Evolutionary conservation across 306 rosid species (phyloP).

Genomic region (Rosa lucieae): DNA sequence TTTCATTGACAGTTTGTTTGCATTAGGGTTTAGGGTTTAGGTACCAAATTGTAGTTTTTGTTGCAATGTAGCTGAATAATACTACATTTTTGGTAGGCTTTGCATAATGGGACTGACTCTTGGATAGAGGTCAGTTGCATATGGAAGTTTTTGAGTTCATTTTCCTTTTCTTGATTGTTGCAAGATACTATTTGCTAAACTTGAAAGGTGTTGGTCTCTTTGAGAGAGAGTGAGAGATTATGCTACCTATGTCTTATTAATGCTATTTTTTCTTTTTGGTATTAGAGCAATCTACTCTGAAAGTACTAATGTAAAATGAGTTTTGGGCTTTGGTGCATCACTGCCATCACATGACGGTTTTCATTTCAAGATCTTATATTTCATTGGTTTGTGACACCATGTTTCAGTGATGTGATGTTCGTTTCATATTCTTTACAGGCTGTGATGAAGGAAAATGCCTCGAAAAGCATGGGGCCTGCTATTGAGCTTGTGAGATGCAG

Average conservation of each 20-base stretch:
- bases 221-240: too few species aligned
- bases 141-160: too few species aligned
- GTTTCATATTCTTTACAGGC: constrained; percentile 42
- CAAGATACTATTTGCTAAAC: neutral
- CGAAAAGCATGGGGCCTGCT: constrained; percentile 34
- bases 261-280: too few species aligned
- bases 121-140: too few species aligned
- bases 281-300: too few species aligned
- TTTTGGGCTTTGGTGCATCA: neutral
- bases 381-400: neutral
- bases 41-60: neutral
- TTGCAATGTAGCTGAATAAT: neutral
- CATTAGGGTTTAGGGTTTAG: too few species aligned
- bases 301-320: neutral
- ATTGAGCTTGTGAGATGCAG: constrained; percentile 88
- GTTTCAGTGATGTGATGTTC: neutral
- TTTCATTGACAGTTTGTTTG: constrained; percentile 18
- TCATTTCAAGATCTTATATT: neutral
- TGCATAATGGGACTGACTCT: neutral
- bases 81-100: neutral
- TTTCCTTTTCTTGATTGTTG: neutral
- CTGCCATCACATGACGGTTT: neutral
- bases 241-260: too few species aligned
- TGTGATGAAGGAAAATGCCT: constrained; percentile 47
- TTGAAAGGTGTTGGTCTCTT: neutral